Evolutionary conservation across 768 basidiomycete genomes (phyloP).

Genomic region (Trametes villosa): DNA sequence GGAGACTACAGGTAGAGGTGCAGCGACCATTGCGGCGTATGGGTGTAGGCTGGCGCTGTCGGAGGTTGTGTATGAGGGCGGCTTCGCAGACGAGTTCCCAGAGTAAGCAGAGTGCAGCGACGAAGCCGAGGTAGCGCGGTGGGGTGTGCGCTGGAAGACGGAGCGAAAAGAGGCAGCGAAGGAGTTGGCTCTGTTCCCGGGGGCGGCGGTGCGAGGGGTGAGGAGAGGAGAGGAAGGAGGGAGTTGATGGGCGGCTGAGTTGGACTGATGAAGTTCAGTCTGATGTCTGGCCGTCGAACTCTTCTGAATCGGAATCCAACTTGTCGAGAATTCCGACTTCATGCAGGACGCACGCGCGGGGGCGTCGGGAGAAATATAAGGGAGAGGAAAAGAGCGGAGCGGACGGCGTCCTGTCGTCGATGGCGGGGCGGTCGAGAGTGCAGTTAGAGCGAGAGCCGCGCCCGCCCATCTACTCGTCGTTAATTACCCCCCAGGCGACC

Average conservation of each 20-base stretch:
- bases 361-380: slow-evolving; percentile 12
- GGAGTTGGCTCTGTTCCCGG: slow-evolving; percentile 20
- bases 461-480: not conserved
- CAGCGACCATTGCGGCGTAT: slow-evolving; percentile 62
- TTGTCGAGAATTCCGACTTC: slow-evolving; percentile 24
- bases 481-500: slow-evolving; percentile 1
- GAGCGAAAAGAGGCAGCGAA: slow-evolving; percentile 48
- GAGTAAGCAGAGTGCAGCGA: slow-evolving; percentile 54
- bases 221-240: slow-evolving; percentile 20
- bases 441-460: not conserved
- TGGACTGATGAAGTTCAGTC: slow-evolving; percentile 29
- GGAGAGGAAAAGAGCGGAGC: slow-evolving; percentile 4
- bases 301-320: slow-evolving; percentile 26
- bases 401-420: slow-evolving; percentile 6
- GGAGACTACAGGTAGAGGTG: slow-evolving; percentile 76
- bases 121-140: slow-evolving; percentile 49
- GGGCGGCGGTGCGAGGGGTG: slow-evolving; percentile 15
- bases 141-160: slow-evolving; percentile 54
- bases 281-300: slow-evolving; percentile 24
- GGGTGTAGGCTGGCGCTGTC: slow-evolving; percentile 51
- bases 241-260: slow-evolving; percentile 31
- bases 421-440: slow-evolving; percentile 14
- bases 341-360: slow-evolving; percentile 17
- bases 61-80: slow-evolving; percentile 39
- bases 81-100: slow-evolving; percentile 35